Base-by-base conservation (phyloP, 345 rosid species). In the Excoecaria agallocha region DNA sequence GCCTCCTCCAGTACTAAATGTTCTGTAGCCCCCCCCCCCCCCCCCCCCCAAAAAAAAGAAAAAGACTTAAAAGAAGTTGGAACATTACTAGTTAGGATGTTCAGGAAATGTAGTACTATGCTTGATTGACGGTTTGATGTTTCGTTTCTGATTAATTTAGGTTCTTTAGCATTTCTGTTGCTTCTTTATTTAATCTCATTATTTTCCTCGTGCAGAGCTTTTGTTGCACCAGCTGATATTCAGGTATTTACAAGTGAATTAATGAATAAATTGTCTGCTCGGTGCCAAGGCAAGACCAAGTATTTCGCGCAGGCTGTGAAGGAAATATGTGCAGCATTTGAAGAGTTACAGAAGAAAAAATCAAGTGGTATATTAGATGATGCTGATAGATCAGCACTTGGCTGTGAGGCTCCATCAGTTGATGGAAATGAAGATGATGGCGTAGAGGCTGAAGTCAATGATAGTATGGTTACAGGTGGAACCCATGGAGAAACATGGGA, bases 271-370 rank as follows among this genome's bases (percentile, higher is more conserved):
- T 75, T 95, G 76, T 72, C 79, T 19, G 82, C 85, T 74, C 83
- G 88, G 74, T 89, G 92, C 78, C 88, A 89, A 82, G 89, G 88
- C 76, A 93, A 90, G 87, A 81, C 90, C 57, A 95, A 88, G 84
- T 72, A 74, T 82, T 95, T 93, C 83, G 78, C 87, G 70, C 91
- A 83, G 83, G 99, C 99, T 62, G 97, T 89, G 59, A 82, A 87
- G 84, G 99, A 95, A 79, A 95, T 93, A 37, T 89, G 86, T 71
- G 77, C 79, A 76, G 97, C 89, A 67, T 95, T 90, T 88, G 91
- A 91, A 65, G 88, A 89, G 82, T 81, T 76, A 51, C 88, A 85
- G 79, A 84, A 82, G 76, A 82, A 79, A 70, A 89, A 85, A 54
- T 77, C 86, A 67, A 80, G 81, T 80, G 73, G 76, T 62, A 65